Evolutionary conservation across 148 eudicot genomes (phyloP).

Genomic region (Cornus controversa): DNA sequence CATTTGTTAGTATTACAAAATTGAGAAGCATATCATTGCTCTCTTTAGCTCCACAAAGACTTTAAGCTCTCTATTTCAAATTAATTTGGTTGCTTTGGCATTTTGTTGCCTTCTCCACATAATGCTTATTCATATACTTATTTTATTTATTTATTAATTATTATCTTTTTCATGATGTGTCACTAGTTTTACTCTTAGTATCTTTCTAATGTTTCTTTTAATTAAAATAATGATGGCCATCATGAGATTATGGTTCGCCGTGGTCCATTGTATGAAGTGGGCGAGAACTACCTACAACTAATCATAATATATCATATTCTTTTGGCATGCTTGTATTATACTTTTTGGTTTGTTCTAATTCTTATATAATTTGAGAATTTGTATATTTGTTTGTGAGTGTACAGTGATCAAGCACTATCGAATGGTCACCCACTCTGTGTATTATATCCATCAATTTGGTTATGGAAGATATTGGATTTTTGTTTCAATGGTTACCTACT

Average conservation of each 20-base stretch:
- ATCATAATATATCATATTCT: background rate
- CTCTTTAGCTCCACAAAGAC: too few relatives aligned
- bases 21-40: too few relatives aligned
- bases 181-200: slow-evolving; percentile 1
- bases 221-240: background rate
- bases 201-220: slow-evolving; percentile 7
- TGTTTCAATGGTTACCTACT: too few relatives aligned
- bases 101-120: too few relatives aligned
- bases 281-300: background rate
- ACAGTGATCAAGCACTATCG: background rate
- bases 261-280: background rate
- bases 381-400: background rate
- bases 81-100: too few relatives aligned
- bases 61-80: too few relatives aligned
- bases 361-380: too few relatives aligned
- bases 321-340: background rate
- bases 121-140: background rate
- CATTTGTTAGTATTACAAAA: too few relatives aligned
- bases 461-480: too few relatives aligned
- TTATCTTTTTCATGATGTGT: background rate
- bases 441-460: too few relatives aligned
- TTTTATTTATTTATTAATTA: too few relatives aligned
- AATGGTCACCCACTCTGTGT: background rate
- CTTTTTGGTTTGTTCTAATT: background rate
- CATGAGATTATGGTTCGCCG: background rate